These are phyloP conservation scores for Crepidotus sp. DNA, from an alignment of 1,284 basidiomycete species.

Conservation along the genomic window DNA sequence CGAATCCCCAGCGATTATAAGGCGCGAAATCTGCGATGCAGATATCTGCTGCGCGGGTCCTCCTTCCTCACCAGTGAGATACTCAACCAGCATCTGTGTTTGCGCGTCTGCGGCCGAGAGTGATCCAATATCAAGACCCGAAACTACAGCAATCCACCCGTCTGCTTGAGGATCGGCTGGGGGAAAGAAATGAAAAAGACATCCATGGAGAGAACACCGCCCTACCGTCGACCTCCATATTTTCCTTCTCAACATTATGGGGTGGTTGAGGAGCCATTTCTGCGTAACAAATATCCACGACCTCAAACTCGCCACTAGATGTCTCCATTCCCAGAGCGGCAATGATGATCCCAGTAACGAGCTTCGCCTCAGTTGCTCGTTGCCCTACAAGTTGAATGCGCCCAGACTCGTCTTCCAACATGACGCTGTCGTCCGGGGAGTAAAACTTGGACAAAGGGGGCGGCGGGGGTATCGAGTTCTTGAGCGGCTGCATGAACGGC, in stretches of 20 bases:
- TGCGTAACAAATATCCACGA: conserved; percentile 83
- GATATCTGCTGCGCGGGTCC: conserved; percentile 52
- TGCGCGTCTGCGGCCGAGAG: conserved; percentile 60
- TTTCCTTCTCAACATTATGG: conserved; percentile 23
- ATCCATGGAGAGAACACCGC: conserved; percentile 14
- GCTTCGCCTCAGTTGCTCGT: conserved; percentile 38
- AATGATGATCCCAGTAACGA: conserved; percentile 89
- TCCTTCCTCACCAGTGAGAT: conserved; percentile 80
- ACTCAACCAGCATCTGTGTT: conserved; percentile 79
- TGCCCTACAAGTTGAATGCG: conserved; percentile 84
- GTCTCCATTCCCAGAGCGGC: conserved; percentile 89
- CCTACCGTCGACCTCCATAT: conserved; percentile 43
- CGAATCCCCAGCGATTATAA: conserved; percentile 86
- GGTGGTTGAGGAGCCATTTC: conserved; percentile 64
- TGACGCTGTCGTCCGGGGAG: conserved; percentile 73
- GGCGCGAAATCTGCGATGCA: conserved; percentile 67
- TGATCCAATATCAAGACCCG: conserved; percentile 71
- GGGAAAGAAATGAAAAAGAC: conserved; percentile 3
- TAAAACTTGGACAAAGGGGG: conserved; percentile 67
- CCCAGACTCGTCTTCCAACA: conserved; percentile 94
- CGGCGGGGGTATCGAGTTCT: conserved; percentile 88
- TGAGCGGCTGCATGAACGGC: conserved; percentile 6
- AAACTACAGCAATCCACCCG: conserved; percentile 77
- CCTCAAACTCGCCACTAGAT: conserved; percentile 84
- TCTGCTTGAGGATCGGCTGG: conserved; percentile 26